Conservation (phyloP, 192 early-diverging fungal species). For the Gamsiella multidivaricata region DNA sequence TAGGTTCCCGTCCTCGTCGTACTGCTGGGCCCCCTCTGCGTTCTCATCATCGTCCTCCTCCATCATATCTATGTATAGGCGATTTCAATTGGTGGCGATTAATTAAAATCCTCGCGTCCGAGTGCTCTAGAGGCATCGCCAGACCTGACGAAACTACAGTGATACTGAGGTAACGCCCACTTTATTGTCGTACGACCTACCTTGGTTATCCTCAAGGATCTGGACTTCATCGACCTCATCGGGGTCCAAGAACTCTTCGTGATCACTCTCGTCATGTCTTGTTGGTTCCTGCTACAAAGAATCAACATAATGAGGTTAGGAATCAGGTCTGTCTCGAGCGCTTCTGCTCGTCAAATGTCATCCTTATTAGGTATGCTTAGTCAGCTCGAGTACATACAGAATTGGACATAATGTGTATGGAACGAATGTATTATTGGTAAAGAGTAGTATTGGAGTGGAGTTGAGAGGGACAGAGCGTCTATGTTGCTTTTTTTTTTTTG, state of each 20-base stretch:
- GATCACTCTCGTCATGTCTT: constrained; percentile 60
- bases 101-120: no score
- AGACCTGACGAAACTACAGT: no score
- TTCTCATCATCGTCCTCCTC: constrained; percentile 56
- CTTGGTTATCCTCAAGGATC: constrained; percentile 57
- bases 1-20: constrained; percentile 58
- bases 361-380: not conserved
- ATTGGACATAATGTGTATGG: not conserved
- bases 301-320: constrained; percentile 4
- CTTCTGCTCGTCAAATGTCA: no score
- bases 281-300: constrained; percentile 47
- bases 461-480: no score
- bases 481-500: not conserved
- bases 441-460: no score
- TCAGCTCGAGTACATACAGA: not conserved
- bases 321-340: no score
- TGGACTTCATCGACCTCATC: constrained; percentile 65
- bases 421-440: not conserved
- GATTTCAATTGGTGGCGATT: no score
- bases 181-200: no score
- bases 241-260: constrained; percentile 61
- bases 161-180: no score
- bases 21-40: constrained; percentile 56
- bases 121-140: no score
- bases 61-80: constrained; percentile 53